Evolutionary conservation across 2,329 filamentous ascomycete species (phyloP).

Genomic region (Pseudogymnoascus sp.): DNA sequence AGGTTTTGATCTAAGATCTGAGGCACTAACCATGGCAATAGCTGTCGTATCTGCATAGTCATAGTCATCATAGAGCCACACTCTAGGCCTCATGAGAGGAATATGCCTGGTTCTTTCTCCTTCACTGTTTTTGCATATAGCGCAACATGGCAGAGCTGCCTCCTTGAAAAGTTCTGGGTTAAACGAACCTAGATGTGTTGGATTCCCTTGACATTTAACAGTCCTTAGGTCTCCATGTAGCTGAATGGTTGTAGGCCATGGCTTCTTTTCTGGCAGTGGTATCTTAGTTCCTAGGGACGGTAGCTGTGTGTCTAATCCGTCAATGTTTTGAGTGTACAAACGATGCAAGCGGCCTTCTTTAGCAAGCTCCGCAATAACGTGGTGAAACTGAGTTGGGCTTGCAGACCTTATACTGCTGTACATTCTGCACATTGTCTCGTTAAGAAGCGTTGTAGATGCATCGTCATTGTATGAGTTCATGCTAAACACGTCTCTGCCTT

Average conservation of each 20-base stretch:
- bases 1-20: conserved; percentile 73
- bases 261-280: conserved; percentile 68
- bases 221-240: conserved; percentile 84
- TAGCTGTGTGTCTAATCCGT: conserved; percentile 80
- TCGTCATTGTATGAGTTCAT: conserved; percentile 86
- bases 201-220: conserved; percentile 14
- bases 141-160: conserved; percentile 8
- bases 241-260: conserved; percentile 86
- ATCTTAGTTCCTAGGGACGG: conserved; percentile 69
- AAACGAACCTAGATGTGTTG: conserved; percentile 16
- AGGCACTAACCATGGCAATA: conserved; percentile 77
- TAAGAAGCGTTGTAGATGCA: conserved; percentile 75
- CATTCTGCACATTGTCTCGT: conserved; percentile 85
- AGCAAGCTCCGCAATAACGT: conserved; percentile 78
- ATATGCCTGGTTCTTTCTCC: conserved; percentile 10
- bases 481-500: conserved; percentile 63
- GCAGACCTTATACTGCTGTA: conserved; percentile 68
- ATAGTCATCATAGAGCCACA: conserved; percentile 92
- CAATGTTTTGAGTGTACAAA: conserved; percentile 91
- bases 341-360: conserved; percentile 76
- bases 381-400: conserved; percentile 78
- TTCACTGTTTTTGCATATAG: conserved; percentile 6
- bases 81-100: conserved; percentile 41
- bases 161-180: conserved; percentile 12
- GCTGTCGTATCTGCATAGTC: conserved; percentile 82